Base-by-base conservation (phyloP, 2,329 filamentous ascomycete species). In the Colletotrichum caudatum region DNA sequence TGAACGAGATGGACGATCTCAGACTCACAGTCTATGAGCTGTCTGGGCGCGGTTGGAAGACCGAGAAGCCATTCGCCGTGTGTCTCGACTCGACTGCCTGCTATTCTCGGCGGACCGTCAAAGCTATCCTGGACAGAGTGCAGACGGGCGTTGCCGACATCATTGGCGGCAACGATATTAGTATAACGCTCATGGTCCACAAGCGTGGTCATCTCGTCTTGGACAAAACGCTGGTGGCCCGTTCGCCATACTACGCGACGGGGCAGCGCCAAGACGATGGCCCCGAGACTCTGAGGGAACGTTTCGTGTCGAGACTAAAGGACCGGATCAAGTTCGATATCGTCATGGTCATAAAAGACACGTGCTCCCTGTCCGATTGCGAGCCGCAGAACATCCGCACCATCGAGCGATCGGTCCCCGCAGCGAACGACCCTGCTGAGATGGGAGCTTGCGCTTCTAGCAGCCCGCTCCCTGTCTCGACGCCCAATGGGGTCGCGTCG, bases 121-220 rank as follows among this genome's bases (percentile, higher is more conserved):
- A 86, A 70, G 85, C 86, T 11, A 81, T 87, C 6, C 77, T 88
- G 37, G 85, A 88, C 66, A 82, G 87, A 48, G 78, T 88, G 26
- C 84, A 88, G 74, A 84, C 85, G 1, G 85, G 86, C 5, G 82
- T 88, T 8, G 80, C 82, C 23, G 83, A 87, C 64, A 81, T 86
- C 7, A 80, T 89, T 33, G 81, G 83, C 60, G 82, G 84, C 33
- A 82, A 85, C 68, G 83, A 85, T 33, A 80, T 83, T 50, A 81
- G 83, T 6, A 80, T 87, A 62, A 84, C 82, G 29, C 78, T 89
- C 76, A 83, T 81, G 3, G 83, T 84, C 8, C 81, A 86, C 74
- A 88, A 88, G 75, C 83, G 86, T 54, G 87, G 87, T 0, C 87
- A 89, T 67, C 81, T 87, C 29, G 81, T 89, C 18, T 71, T 87